Conservation (phyloP, 805 yeast species). For the Millerago galiae region DNA sequence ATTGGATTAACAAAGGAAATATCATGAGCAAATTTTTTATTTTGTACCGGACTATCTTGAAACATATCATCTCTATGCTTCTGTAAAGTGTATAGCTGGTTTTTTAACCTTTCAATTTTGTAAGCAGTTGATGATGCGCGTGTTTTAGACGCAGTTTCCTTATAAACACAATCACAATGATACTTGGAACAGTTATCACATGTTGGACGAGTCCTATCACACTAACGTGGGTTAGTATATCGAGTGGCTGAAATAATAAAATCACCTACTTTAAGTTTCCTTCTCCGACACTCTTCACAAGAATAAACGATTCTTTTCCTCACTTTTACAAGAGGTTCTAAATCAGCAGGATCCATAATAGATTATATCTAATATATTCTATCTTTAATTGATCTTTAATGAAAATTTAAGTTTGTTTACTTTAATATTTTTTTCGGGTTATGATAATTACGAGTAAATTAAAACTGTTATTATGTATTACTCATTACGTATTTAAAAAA, state of each 20-base stretch:
- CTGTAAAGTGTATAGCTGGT: neutral
- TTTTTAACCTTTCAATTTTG: conserved; percentile 1
- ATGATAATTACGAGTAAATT: too few relatives aligned
- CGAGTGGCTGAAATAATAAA: too few relatives aligned
- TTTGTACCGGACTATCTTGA: neutral
- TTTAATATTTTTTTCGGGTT: too few relatives aligned
- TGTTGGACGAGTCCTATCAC: conserved; percentile 5
- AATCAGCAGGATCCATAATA: too few relatives aligned
- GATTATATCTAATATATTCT: too few relatives aligned
- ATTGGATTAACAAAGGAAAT: neutral
- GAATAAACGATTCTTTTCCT: conserved; percentile 7
- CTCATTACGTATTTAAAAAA: neutral
- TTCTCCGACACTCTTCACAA: conserved; percentile 6
- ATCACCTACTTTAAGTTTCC: conserved; percentile 1
- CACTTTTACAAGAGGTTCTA: neutral
- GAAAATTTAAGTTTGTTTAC: too few relatives aligned
- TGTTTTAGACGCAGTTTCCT: neutral
- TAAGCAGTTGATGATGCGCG: neutral
- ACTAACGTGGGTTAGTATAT: neutral
- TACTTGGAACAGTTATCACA: conserved; percentile 5
- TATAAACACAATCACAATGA: conserved; percentile 1
- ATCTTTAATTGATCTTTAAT: too few relatives aligned
- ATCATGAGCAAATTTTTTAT: neutral
- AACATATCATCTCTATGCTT: neutral
- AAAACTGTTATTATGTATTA: too few relatives aligned